These are phyloP conservation scores for Ceratocystis harringtonii DNA, from an alignment of 2,329 filamentous ascomycete species.

Conservation along the genomic window DNA sequence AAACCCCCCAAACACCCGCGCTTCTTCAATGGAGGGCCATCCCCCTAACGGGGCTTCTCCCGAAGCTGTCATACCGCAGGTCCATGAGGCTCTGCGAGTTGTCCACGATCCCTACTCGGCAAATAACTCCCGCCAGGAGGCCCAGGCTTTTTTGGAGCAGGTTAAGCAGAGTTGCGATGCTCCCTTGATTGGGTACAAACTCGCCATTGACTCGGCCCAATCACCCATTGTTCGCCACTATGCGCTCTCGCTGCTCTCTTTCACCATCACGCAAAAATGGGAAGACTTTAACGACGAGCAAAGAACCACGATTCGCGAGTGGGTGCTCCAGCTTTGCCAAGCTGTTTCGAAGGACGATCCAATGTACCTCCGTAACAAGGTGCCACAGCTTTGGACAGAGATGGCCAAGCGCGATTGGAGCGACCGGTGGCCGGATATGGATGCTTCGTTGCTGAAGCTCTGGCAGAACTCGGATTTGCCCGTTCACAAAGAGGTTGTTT, in stretches of 20 bases:
- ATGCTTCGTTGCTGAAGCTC: conserved; percentile 61
- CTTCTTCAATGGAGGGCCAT: conserved; percentile 17
- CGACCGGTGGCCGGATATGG: conserved; percentile 91
- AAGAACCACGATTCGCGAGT: conserved; percentile 51
- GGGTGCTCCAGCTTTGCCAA: conserved; percentile 66
- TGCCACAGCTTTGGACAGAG: conserved; percentile 88
- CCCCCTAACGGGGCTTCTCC: conserved; percentile 26
- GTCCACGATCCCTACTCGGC: conserved; percentile 70
- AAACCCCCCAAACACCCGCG: background rate
- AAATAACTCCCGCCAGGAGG: conserved; percentile 69
- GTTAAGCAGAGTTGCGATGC: conserved; percentile 69
- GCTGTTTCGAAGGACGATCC: conserved; percentile 58
- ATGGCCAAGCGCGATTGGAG: conserved; percentile 86
- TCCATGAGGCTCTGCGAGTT: conserved; percentile 72
- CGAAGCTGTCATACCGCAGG: conserved; percentile 43
- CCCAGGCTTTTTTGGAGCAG: conserved; percentile 70
- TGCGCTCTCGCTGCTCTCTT: conserved; percentile 79
- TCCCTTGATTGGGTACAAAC: conserved; percentile 67
- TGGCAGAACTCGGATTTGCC: conserved; percentile 57
- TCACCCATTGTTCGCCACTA: conserved; percentile 80
- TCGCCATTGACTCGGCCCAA: conserved; percentile 62
- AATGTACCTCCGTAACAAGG: conserved; percentile 77
- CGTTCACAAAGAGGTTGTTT: conserved; percentile 67
- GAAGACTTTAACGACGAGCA: conserved; percentile 56
- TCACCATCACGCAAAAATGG: conserved; percentile 77